Evolutionary conservation across 2,329 filamentous ascomycete species (phyloP).

Genomic region (Alternaria angustiovoidea): DNA sequence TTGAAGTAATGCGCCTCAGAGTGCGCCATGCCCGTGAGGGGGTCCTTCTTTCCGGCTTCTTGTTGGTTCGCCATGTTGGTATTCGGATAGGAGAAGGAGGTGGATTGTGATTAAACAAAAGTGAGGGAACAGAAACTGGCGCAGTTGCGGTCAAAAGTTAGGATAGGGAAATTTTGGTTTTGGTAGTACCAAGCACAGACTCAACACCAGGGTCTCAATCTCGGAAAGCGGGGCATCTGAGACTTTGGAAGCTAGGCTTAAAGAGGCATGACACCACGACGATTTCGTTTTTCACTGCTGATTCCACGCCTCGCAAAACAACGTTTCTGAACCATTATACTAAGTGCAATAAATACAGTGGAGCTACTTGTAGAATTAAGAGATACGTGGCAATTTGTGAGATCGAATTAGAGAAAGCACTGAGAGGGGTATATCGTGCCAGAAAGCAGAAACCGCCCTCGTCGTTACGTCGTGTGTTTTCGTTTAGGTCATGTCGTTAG

Average conservation of each 20-base stretch:
- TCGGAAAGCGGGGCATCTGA: conserved; percentile 14
- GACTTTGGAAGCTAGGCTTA: conserved; percentile 11
- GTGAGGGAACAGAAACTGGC: conserved; percentile 18
- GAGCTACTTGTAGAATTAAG: not conserved
- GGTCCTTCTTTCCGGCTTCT: conserved; percentile 40
- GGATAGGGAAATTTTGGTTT: conserved; percentile 42
- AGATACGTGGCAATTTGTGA: conserved; percentile 19
- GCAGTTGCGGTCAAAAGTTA: conserved; percentile 24
- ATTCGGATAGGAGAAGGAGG: conserved; percentile 3
- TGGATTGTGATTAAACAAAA: conserved; percentile 8
- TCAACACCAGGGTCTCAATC: conserved; percentile 14
- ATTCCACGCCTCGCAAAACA: not conserved
- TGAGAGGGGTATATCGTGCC: conserved; percentile 47
- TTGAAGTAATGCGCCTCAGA: conserved; percentile 99
- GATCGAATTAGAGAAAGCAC: conserved; percentile 6
- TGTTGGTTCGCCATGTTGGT: conserved; percentile 39
- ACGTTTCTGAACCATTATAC: conserved; percentile 4
- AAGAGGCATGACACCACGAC: conserved; percentile 11
- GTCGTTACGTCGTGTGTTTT: conserved; percentile 29
- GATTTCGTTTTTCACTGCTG: conserved; percentile 7
- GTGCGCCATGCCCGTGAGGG: conserved; percentile 78
- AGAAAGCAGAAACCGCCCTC: conserved; percentile 41
- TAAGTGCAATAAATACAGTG: conserved; percentile 2
- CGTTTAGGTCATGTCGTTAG: conserved; percentile 27
- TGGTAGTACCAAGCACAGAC: conserved; percentile 30